These are phyloP conservation scores for Populus trichocarpa DNA, from an alignment of 441 rosid genomes.

Conservation along the genomic window DNA sequence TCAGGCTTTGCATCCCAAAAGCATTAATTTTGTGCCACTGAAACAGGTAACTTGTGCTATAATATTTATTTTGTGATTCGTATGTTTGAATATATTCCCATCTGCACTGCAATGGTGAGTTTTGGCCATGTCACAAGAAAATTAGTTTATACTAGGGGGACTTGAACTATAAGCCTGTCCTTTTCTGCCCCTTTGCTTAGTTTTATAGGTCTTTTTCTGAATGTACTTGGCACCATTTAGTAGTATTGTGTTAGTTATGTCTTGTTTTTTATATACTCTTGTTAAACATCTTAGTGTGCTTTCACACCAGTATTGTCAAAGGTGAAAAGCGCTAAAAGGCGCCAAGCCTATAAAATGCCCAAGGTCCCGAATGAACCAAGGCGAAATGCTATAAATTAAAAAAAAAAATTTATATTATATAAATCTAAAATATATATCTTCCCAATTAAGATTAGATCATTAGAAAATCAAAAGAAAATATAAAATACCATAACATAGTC, in stretches of 20 bases:
- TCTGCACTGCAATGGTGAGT: not conserved
- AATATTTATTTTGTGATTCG: not conserved
- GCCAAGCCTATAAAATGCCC: no score
- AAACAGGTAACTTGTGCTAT: slow-evolving; percentile 57
- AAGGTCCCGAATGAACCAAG: no score
- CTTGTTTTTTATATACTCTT: not conserved
- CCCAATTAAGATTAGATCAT: no score
- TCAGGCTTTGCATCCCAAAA: slow-evolving; percentile 82
- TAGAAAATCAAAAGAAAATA: no score
- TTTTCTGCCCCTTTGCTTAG: not conserved
- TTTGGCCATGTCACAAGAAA: not conserved
- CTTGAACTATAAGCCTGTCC: not conserved
- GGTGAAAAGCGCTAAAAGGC: no score
- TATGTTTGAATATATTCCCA: not conserved
- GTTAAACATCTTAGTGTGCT: not conserved
- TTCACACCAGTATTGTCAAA: no score
- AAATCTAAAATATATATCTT: no score
- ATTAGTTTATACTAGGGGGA: not conserved
- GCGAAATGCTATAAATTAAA: no score
- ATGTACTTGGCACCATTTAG: not conserved
- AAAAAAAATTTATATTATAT: no score
- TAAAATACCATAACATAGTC: no score
- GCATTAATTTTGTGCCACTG: slow-evolving; percentile 79
- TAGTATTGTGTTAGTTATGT: not conserved
- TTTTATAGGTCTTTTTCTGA: not conserved